Conservation (phyloP, 2,329 filamentous ascomycete genomes). For the Dactylellina haptotyla region DNA sequence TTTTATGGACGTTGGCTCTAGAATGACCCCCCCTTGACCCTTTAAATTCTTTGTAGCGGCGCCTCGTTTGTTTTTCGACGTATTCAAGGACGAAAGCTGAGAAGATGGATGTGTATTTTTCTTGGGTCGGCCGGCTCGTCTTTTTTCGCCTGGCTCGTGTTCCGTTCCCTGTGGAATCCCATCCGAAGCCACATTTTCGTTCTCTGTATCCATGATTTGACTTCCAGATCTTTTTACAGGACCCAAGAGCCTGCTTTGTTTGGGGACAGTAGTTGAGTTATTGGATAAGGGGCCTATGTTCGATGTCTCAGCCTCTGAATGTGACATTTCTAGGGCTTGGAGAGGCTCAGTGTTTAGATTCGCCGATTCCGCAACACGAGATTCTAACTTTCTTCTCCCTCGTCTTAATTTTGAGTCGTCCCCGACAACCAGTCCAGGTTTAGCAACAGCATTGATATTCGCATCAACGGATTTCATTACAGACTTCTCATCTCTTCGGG, state of each 20-base stretch:
- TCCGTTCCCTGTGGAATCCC: not conserved
- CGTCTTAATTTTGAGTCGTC: not conserved
- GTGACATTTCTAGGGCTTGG: too few relatives aligned
- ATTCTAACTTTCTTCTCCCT: not conserved
- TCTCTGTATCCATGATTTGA: not conserved
- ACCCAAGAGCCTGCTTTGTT: too few relatives aligned
- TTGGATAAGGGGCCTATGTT: too few relatives aligned
- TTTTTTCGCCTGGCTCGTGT: slow-evolving; percentile 41
- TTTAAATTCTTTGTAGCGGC: too few relatives aligned
- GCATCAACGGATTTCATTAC: not conserved
- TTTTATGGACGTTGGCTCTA: too few relatives aligned
- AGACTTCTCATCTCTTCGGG: not conserved
- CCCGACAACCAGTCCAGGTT: not conserved
- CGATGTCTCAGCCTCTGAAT: too few relatives aligned
- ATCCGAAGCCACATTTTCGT: not conserved
- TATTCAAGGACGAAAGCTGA: slow-evolving; percentile 3
- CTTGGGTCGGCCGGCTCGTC: slow-evolving; percentile 48
- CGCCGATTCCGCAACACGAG: not conserved
- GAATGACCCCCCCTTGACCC: too few relatives aligned
- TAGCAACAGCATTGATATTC: not conserved
- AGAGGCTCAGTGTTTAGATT: not conserved
- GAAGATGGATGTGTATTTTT: too few relatives aligned
- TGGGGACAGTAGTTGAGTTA: too few relatives aligned
- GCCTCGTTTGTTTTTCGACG: slow-evolving; percentile 48
- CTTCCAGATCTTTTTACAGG: too few relatives aligned